These are phyloP conservation scores for Xylaria sp. DNA, from an alignment of 2,329 filamentous ascomycete species.

Conservation along the genomic window DNA sequence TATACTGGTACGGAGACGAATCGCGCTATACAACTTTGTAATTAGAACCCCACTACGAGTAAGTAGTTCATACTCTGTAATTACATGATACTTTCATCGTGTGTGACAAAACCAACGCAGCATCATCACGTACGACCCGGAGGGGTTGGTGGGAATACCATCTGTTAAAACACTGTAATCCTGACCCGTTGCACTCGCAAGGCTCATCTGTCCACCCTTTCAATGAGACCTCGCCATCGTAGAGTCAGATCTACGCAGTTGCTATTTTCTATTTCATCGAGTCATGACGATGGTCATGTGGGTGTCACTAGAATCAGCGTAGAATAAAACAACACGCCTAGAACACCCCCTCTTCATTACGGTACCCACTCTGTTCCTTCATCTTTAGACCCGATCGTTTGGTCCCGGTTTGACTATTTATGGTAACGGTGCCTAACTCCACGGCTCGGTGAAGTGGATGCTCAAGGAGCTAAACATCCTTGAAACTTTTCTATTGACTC, in stretches of 20 bases:
- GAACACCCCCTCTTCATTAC: no score
- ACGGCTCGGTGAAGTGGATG: background rate
- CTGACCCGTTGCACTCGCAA: no score
- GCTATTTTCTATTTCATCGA: background rate
- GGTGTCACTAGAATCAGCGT: background rate
- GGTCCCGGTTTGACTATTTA: background rate
- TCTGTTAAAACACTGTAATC: no score
- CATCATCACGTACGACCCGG: no score
- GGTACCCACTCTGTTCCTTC: background rate
- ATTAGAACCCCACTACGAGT: background rate
- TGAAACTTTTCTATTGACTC: no score
- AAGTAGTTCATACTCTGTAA: background rate
- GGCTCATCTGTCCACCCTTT: no score
- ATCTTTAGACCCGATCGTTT: background rate
- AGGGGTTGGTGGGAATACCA: no score
- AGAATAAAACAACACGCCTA: background rate
- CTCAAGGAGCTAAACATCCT: no score
- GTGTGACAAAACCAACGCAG: no score
- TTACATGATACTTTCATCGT: no score
- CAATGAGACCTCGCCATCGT: background rate
- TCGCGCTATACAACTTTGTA: background rate
- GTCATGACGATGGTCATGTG: slow-evolving; percentile 9
- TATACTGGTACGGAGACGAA: background rate
- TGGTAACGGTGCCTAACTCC: background rate
- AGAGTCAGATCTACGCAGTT: background rate